phyloP scores from a whole-genome alignment of 108 stramenopile species.

The Pseudonitzschia multistriata region DNA sequence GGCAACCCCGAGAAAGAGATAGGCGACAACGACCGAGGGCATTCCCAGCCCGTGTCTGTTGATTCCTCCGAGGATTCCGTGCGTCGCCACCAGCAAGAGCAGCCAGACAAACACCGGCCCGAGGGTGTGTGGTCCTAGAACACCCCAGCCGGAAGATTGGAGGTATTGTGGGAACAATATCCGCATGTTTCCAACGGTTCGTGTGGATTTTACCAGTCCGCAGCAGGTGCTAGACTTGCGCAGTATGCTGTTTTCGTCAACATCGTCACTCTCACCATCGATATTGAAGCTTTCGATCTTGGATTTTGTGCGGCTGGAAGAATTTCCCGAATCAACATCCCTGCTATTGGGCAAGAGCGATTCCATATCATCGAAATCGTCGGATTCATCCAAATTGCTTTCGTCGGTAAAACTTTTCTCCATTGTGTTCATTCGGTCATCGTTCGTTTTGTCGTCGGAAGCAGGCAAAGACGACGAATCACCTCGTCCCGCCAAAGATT shows the following conservation, averaged over 20 bases:
- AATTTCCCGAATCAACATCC: neutral
- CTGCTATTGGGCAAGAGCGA: conserved; percentile 7
- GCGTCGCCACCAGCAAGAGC: conserved; percentile 46
- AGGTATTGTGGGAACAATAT: conserved; percentile 55
- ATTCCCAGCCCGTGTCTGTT: conserved; percentile 39
- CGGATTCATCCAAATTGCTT: neutral
- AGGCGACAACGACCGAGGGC: conserved; percentile 45
- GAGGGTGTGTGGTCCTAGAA: conserved; percentile 75
- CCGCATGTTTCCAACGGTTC: conserved; percentile 52
- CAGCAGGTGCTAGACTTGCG: conserved; percentile 4
- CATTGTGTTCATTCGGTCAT: neutral
- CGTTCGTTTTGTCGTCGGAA: neutral
- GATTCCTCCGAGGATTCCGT: conserved; percentile 33
- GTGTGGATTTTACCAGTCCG: neutral
- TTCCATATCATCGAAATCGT: conserved; percentile 20
- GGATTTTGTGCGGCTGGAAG: neutral
- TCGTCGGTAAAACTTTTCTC: neutral
- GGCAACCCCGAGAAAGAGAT: conserved; percentile 42
- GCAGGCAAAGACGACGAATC: neutral
- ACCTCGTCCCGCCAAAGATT: neutral
- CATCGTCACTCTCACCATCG: neutral
- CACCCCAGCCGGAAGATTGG: conserved; percentile 57
- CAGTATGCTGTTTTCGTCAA: neutral
- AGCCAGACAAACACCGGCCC: conserved; percentile 61
- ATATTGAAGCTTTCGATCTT: neutral